Conservation (phyloP, 495 filamentous ascomycete genomes). For the Hypoxylon fuscum region DNA sequence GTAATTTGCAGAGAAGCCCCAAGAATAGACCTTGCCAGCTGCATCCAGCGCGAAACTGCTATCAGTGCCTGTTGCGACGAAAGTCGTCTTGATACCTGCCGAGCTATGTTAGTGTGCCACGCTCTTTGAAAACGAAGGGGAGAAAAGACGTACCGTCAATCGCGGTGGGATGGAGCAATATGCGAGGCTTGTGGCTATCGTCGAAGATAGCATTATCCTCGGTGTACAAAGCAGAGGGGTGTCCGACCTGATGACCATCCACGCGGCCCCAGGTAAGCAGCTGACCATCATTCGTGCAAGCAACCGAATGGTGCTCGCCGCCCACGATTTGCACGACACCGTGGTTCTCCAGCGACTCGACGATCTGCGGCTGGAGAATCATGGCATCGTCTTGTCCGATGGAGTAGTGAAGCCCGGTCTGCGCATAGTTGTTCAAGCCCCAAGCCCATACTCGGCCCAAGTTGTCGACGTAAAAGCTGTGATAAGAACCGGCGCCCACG, state of each 20-base stretch:
- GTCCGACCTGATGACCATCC: slow-evolving; percentile 67
- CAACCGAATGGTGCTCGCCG: slow-evolving; percentile 69
- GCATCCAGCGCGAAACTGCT: slow-evolving; percentile 66
- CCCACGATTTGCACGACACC: slow-evolving; percentile 66
- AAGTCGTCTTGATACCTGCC: slow-evolving; percentile 36
- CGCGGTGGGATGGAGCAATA: slow-evolving; percentile 62
- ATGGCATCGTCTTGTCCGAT: slow-evolving; percentile 69
- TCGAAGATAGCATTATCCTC: slow-evolving; percentile 68
- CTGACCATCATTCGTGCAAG: slow-evolving; percentile 63
- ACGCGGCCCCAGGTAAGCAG: slow-evolving; percentile 71
- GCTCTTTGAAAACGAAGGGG: neutral
- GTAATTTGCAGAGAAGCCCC: slow-evolving; percentile 73
- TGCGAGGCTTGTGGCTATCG: slow-evolving; percentile 62
- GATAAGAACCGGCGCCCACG: slow-evolving; percentile 68
- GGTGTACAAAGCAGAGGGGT: slow-evolving; percentile 53
- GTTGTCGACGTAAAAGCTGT: slow-evolving; percentile 76
- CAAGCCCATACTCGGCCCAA: slow-evolving; percentile 78
- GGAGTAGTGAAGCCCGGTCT: slow-evolving; percentile 74
- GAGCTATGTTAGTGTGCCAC: slow-evolving; percentile 22
- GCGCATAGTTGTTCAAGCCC: slow-evolving; percentile 85
- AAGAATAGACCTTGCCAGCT: slow-evolving; percentile 67
- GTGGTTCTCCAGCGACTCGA: slow-evolving; percentile 61
- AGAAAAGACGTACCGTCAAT: slow-evolving; percentile 47
- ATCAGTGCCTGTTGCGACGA: slow-evolving; percentile 60
- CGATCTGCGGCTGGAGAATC: slow-evolving; percentile 53